Evolutionary conservation across 768 basidiomycete species (phyloP).

Genomic region (Podaxis pistillaris): DNA sequence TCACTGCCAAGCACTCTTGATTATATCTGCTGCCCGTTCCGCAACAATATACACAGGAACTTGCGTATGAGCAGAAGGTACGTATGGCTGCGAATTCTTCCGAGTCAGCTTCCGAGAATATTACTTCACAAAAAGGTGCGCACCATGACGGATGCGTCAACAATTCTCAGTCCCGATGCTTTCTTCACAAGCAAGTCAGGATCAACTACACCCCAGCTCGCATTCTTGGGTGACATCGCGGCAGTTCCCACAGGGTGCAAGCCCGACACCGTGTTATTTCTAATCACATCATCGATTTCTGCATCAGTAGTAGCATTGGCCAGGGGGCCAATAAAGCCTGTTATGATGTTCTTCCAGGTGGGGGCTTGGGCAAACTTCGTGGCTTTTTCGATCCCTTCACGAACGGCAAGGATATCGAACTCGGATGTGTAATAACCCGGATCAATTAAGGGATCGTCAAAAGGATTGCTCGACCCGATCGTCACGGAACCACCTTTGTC

Average conservation of each 20-base stretch:
- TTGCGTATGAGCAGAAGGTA: conserved; percentile 16
- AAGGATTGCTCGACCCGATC: conserved; percentile 23
- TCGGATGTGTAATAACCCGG: conserved; percentile 11
- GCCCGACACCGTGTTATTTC: conserved; percentile 19
- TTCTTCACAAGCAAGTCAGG: conserved; percentile 36
- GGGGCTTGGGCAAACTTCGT: conserved; percentile 21
- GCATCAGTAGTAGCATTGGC: conserved; percentile 12
- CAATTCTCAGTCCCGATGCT: conserved; percentile 31
- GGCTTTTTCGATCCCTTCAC: conserved; percentile 20
- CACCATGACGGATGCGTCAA: conserved; percentile 37
- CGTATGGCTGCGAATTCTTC: conserved; percentile 10
- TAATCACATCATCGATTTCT: conserved; percentile 19
- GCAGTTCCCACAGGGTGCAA: conserved; percentile 34
- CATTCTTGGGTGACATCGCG: conserved; percentile 26
- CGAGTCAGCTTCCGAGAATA: not conserved
- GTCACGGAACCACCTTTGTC: conserved; percentile 21
- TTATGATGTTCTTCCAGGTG: conserved; percentile 18
- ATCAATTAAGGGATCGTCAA: conserved; percentile 24
- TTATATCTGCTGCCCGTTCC: conserved; percentile 18
- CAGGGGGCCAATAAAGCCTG: conserved; percentile 10
- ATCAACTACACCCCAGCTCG: conserved; percentile 33
- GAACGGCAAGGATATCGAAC: conserved; percentile 17
- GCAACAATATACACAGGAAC: conserved; percentile 7
- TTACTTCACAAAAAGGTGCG: conserved; percentile 12
- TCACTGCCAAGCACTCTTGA: conserved; percentile 13